Conservation (phyloP, 2,329 filamentous ascomycete genomes). For the Sclerotinia nivalis region DNA sequence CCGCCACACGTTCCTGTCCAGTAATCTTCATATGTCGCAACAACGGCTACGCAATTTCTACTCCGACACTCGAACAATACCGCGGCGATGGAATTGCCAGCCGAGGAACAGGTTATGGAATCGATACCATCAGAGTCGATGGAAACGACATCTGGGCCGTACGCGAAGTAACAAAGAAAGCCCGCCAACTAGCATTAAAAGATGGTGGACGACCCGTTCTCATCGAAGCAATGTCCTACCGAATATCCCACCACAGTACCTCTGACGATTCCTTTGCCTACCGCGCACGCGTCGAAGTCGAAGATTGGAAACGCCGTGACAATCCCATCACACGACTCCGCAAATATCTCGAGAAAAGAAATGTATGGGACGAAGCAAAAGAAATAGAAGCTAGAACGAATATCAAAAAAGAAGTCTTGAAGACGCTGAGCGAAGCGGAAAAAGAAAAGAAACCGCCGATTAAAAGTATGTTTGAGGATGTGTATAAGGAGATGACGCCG, state of each 20-base stretch:
- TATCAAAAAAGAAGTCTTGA: conserved; percentile 73
- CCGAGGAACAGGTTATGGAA: conserved; percentile 86
- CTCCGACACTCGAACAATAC: conserved; percentile 87
- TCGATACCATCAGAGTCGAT: conserved; percentile 87
- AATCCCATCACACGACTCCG: conserved; percentile 83
- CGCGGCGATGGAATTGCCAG: conserved; percentile 88
- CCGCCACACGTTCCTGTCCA: conserved; percentile 83
- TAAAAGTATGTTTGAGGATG: conserved; percentile 75
- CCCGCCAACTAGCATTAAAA: conserved; percentile 63
- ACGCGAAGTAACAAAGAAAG: conserved; percentile 74
- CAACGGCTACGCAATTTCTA: conserved; percentile 90
- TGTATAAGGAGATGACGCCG: conserved; percentile 85
- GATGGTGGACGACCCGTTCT: conserved; percentile 62
- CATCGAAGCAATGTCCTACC: conserved; percentile 96
- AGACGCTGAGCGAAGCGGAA: conserved; percentile 82
- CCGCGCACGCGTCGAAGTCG: conserved; percentile 86
- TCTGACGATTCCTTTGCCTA: conserved; percentile 97
- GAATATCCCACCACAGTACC: conserved; percentile 96
- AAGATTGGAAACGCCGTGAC: conserved; percentile 89
- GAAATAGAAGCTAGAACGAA: conserved; percentile 71
- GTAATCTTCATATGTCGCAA: conserved; percentile 90
- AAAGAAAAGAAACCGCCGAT: conserved; percentile 77
- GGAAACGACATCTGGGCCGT: conserved; percentile 95
- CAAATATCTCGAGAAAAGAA: conserved; percentile 85
- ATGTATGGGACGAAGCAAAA: conserved; percentile 79